phyloP scores from a whole-genome alignment of 1,139 yeast genomes.

The Saccharomyces hybrid region DNA sequence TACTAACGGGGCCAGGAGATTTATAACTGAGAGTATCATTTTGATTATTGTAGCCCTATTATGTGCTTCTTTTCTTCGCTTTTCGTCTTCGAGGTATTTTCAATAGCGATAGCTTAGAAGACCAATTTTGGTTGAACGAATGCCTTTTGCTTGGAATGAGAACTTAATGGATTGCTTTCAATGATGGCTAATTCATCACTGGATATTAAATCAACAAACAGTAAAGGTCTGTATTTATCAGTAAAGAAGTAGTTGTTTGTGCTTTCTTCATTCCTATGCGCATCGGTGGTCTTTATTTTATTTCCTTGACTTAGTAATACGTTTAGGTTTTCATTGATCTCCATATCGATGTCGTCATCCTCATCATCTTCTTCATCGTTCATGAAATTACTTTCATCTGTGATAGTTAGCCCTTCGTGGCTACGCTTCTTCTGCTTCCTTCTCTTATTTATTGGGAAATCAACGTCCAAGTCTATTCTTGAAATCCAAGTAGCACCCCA shows the following conservation, averaged over 20 bases:
- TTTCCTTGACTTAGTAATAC: constrained; percentile 10
- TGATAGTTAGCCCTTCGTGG: constrained; percentile 54
- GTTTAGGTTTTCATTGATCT: constrained; percentile 18
- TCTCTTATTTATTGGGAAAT: constrained; percentile 43
- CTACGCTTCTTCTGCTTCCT: constrained; percentile 48
- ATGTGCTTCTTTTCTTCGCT: background rate
- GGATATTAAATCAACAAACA: constrained; percentile 53
- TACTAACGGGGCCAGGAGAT: background rate
- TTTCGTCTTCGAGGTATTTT: too few relatives aligned
- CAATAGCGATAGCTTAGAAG: constrained; percentile 33
- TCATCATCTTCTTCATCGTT: constrained; percentile 29
- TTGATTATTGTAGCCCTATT: background rate
- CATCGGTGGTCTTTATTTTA: constrained; percentile 27
- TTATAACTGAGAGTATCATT: background rate
- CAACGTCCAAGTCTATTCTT: constrained; percentile 59
- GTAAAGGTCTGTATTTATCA: constrained; percentile 65
- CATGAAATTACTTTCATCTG: constrained; percentile 32
- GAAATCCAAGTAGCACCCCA: constrained; percentile 86
- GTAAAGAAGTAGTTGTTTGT: constrained; percentile 63
- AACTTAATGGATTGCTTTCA: constrained; percentile 61
- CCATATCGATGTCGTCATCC: constrained; percentile 32
- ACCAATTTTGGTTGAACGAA: constrained; percentile 64
- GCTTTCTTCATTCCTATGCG: constrained; percentile 28
- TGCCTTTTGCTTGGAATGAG: constrained; percentile 54
- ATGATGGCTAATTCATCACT: constrained; percentile 57